Conservation (phyloP, 139 green algal genomes). For the Ettlia oleoabundans region DNA sequence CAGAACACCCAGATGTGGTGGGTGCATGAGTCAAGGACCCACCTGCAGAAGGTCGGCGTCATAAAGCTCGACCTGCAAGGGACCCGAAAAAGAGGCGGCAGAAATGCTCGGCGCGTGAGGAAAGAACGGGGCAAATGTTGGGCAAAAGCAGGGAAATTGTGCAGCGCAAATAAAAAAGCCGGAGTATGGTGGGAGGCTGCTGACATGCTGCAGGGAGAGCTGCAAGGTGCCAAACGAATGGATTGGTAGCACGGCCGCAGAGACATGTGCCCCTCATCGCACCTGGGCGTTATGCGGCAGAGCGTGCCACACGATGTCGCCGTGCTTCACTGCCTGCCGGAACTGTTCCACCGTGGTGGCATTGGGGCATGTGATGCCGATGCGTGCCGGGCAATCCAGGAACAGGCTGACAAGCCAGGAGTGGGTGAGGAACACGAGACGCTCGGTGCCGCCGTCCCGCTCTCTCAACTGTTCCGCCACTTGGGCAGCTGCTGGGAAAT, state of each 20-base stretch:
- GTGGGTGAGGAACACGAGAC: slow-evolving; percentile 43
- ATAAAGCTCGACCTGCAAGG: slow-evolving; percentile 48
- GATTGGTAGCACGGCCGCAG: too few species aligned
- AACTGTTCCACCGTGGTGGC: slow-evolving; percentile 31
- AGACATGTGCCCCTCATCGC: too few species aligned
- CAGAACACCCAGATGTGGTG: too few species aligned
- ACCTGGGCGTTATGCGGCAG: slow-evolving; percentile 68
- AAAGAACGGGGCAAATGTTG: not conserved
- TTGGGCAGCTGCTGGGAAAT: slow-evolving; percentile 52
- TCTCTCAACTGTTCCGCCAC: slow-evolving; percentile 24
- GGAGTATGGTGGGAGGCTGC: not conserved
- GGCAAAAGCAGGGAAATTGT: too few species aligned
- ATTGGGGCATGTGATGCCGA: slow-evolving; percentile 64
- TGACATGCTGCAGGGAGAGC: not conserved
- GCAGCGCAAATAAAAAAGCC: too few species aligned
- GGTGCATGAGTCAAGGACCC: not conserved
- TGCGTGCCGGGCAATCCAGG: slow-evolving; percentile 62
- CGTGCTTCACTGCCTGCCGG: slow-evolving; percentile 40
- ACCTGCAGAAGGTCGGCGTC: slow-evolving; percentile 48
- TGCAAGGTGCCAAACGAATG: too few species aligned
- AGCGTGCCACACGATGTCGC: slow-evolving; percentile 58
- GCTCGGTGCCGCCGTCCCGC: slow-evolving; percentile 30
- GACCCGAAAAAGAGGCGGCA: not conserved
- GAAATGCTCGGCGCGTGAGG: not conserved
- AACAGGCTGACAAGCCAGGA: slow-evolving; percentile 63